These are phyloP conservation scores for Cnidoscolus chayamansa DNA, from an alignment of 441 rosid genomes.

Conservation along the genomic window DNA sequence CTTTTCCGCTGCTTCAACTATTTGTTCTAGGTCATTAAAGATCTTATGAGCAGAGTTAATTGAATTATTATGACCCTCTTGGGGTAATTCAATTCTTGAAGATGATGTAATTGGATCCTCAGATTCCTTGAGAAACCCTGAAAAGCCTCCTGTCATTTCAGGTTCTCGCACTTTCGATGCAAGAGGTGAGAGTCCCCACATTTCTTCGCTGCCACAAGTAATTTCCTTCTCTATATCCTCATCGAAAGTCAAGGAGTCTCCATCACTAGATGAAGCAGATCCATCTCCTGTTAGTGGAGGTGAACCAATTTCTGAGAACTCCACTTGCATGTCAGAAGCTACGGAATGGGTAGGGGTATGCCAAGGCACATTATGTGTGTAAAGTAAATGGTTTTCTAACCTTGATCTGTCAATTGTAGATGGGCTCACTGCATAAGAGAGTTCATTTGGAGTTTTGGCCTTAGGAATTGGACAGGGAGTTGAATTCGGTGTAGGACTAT, in stretches of 20 bases:
- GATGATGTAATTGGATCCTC: constrained; percentile 28
- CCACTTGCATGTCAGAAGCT: constrained; percentile 93
- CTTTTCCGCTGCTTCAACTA: constrained; percentile 14
- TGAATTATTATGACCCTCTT: constrained; percentile 23
- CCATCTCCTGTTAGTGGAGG: constrained; percentile 60
- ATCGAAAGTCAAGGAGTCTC: constrained; percentile 43
- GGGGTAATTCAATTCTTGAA: constrained; percentile 29
- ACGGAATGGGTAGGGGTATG: constrained; percentile 59
- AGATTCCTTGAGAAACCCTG: constrained; percentile 18
- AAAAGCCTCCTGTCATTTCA: constrained; percentile 15
- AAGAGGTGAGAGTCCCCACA: constrained; percentile 45
- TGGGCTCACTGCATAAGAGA: constrained; percentile 36
- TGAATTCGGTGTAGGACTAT: constrained; percentile 27
- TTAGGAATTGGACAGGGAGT: constrained; percentile 38
- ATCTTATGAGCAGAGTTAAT: constrained; percentile 10
- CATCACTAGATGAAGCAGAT: constrained; percentile 48
- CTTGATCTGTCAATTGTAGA: constrained; percentile 39
- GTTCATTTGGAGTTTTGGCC: constrained; percentile 25
- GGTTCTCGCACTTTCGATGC: constrained; percentile 26
- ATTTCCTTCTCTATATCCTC: constrained; percentile 49
- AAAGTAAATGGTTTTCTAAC: constrained; percentile 39
- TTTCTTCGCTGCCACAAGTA: constrained; percentile 39
- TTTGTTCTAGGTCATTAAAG: constrained; percentile 19
- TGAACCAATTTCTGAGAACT: constrained; percentile 78
- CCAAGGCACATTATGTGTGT: constrained; percentile 28